Conservation (phyloP, 371 early-diverging fungal species). For the Haplosporangium sp. region DNA sequence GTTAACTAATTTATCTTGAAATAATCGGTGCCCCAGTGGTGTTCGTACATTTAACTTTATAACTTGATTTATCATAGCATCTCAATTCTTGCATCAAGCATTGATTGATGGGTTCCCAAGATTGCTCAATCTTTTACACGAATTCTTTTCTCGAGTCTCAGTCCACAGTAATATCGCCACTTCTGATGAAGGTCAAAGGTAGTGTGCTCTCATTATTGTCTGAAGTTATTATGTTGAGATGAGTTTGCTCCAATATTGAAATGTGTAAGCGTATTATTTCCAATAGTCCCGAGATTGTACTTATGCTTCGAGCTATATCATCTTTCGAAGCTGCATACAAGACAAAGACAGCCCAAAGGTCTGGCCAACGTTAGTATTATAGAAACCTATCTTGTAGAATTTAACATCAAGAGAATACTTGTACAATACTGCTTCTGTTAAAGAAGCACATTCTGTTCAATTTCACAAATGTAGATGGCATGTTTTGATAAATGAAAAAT, state of each 20-base stretch:
- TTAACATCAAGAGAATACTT: not conserved
- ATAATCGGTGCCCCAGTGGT: not conserved
- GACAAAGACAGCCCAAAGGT: slow-evolving; percentile 68
- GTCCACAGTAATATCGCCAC: slow-evolving; percentile 65
- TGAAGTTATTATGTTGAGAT: too few species aligned
- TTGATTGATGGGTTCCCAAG: slow-evolving; percentile 83
- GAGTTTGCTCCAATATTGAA: too few species aligned
- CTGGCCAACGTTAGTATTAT: slow-evolving; percentile 62
- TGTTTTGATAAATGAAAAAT: not conserved
- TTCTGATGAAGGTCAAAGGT: slow-evolving; percentile 70
- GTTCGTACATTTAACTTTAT: not conserved
- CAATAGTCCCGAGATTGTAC: slow-evolving; percentile 71
- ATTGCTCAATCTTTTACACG: slow-evolving; percentile 77
- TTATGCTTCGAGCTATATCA: slow-evolving; percentile 74
- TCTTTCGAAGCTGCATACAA: slow-evolving; percentile 80
- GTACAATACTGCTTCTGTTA: not conserved
- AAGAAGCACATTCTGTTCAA: too few species aligned
- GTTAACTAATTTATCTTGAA: too few species aligned
- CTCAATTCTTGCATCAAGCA: slow-evolving; percentile 75
- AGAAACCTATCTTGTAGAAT: not conserved
- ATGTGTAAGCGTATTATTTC: too few species aligned
- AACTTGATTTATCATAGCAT: slow-evolving; percentile 53
- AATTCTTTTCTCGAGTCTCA: slow-evolving; percentile 80
- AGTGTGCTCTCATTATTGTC: not conserved
- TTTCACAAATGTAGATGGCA: not conserved